A percentile compares a stretch with the other conserved stretches of the same genome.
phyloP scores from a whole-genome alignment of 1,284 basidiomycete species.

The Coriolopsis trogii region DNA sequence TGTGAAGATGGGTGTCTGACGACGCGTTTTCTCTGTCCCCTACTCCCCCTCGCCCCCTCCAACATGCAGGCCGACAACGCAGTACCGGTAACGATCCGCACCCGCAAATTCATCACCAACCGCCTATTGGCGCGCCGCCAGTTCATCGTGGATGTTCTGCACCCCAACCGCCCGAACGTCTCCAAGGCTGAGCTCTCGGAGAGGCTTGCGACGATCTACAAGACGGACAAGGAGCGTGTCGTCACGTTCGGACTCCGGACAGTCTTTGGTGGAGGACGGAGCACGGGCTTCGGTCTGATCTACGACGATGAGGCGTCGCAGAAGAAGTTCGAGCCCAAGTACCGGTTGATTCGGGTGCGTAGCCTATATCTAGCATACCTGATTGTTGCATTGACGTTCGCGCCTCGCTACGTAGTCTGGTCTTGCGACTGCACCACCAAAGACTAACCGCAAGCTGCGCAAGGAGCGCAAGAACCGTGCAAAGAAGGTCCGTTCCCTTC shows the following conservation, averaged over 20 bases:
- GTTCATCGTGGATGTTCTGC: constrained; percentile 94
- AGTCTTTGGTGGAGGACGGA: constrained; percentile 97
- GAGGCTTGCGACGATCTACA: constrained; percentile 86
- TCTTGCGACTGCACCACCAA: constrained; percentile 83
- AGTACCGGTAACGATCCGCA: constrained; percentile 96
- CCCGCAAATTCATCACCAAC: constrained; percentile 99
- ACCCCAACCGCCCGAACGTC: constrained; percentile 95
- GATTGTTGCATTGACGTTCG: not conserved
- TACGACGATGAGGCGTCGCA: constrained; percentile 97
- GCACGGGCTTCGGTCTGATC: constrained; percentile 96
- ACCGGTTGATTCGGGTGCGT: constrained; percentile 93
- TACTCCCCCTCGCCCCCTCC: constrained; percentile 8
- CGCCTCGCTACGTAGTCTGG: constrained; percentile 64
- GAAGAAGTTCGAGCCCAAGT: constrained; percentile 96
- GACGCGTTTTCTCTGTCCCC: constrained; percentile 4
- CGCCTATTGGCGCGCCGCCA: constrained; percentile 92
- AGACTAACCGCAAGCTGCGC: constrained; percentile 95
- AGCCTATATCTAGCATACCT: not conserved
- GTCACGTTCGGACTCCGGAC: constrained; percentile 86
- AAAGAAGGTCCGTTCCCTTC: constrained; percentile 77
- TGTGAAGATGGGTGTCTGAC: constrained; percentile 29
- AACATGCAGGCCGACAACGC: constrained; percentile 70
- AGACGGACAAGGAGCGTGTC: constrained; percentile 76
- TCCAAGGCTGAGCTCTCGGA: constrained; percentile 92
- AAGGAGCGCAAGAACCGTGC: constrained; percentile 99